Base-by-base conservation (phyloP, 2,329 filamentous ascomycete genomes). In the Herpotrichia juniperi region DNA sequence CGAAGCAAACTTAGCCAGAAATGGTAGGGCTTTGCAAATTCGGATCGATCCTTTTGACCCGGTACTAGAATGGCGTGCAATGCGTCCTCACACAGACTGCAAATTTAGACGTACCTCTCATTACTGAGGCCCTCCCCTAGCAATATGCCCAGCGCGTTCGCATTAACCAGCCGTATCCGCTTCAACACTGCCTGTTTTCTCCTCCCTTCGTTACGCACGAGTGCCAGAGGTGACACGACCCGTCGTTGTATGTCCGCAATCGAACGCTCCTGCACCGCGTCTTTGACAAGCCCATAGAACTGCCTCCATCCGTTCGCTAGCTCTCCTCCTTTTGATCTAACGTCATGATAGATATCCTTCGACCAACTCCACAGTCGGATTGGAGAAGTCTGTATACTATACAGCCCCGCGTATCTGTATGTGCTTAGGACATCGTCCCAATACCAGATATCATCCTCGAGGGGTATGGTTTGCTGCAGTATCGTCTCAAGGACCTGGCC, bases 391-490 rank as follows among this genome's bases (percentile, higher is more conserved):
- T 99, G 94, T 8, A 96, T 76, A 12, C 90, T 88, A 74, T 97
- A 97, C 3, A 97, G 71, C 26, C 86, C 88, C 58, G 90, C 93
- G 66, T 88, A 90, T 43, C 85, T 82, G 61, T 91, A 88, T 0
- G 91, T 96, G 9, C 85, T 84, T 25, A 96, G 77, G 1, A 97
- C 83, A 60, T 94, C 89, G 67, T 96, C 91, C 94, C 94, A 99
- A 72, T 97, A 97, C 86, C 89, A 93, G 21, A 96, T 87, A 62
- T 96, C 92, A 59, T 96, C 87, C 63, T 87, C 90, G 16, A 99
- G 75, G 0, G 88, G 88, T 10, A 93, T 86, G 10, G 92, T 96
- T 63, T 94, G 89, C 49, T 93, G 88, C 10, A 97, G 76, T 3
- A 97, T 81, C 0, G 84, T 86, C 61, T 87, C 87, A 61, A 97